Evolutionary conservation across 2,329 filamentous ascomycete genomes (phyloP).

Genomic region (Aspergillus neoniger): DNA sequence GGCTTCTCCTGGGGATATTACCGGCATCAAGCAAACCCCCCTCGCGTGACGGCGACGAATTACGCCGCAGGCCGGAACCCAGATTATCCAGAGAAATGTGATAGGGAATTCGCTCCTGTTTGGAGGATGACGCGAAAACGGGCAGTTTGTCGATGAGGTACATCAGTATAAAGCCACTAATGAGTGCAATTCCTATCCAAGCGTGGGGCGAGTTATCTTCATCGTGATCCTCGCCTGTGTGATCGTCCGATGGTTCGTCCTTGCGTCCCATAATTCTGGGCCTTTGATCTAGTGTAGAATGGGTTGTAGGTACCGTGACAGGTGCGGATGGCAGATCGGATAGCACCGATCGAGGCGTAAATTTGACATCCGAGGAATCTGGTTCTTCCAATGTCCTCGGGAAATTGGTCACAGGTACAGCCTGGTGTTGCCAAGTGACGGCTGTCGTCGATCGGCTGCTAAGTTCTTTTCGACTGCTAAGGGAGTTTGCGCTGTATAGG

Average conservation of each 20-base stretch:
- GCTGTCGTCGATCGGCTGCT: slow-evolving; percentile 29
- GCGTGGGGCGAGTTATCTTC: slow-evolving; percentile 60
- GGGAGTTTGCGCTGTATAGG: slow-evolving; percentile 62
- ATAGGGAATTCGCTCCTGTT: slow-evolving; percentile 67
- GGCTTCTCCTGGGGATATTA: slow-evolving; percentile 39
- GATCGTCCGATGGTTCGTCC: slow-evolving; percentile 35
- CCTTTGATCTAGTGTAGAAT: slow-evolving; percentile 27
- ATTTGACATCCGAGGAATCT: neutral
- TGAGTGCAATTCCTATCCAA: slow-evolving; percentile 84
- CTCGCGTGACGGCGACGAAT: slow-evolving; percentile 42
- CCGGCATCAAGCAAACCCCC: slow-evolving; percentile 40
- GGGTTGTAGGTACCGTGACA: slow-evolving; percentile 17
- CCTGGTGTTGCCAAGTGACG: slow-evolving; percentile 33
- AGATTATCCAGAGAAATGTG: slow-evolving; percentile 89
- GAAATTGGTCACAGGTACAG: slow-evolving; percentile 18
- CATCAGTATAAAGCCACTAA: slow-evolving; percentile 92
- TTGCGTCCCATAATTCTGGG: slow-evolving; percentile 28
- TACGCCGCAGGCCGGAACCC: slow-evolving; percentile 55
- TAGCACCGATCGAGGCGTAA: neutral
- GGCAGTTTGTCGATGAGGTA: slow-evolving; percentile 90
- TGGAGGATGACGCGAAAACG: slow-evolving; percentile 67
- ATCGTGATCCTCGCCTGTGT: slow-evolving; percentile 41
- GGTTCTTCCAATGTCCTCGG: slow-evolving; percentile 1
- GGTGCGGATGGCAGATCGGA: neutral
- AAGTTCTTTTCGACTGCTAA: slow-evolving; percentile 34